Conservation (phyloP, 2,329 filamentous ascomycete genomes). For the Mariannaea sp. region DNA sequence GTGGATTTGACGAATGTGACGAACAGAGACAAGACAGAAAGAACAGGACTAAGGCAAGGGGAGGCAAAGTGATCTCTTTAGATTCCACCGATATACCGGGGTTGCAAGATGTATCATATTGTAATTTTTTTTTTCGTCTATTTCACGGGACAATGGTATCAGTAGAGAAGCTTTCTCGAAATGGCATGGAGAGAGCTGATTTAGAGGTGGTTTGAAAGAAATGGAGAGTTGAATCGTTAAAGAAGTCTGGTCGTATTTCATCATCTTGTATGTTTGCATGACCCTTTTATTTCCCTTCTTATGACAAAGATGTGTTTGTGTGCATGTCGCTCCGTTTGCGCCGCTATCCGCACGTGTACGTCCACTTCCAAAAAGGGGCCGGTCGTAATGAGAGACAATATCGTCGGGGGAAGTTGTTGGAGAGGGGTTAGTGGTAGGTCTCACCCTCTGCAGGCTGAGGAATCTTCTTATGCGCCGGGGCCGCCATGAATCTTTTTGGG, state of each 20-base stretch:
- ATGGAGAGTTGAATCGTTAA: constrained; percentile 25
- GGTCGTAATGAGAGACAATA: background rate
- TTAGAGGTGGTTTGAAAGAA: constrained; percentile 16
- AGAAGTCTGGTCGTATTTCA: constrained; percentile 16
- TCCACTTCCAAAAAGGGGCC: constrained; percentile 1
- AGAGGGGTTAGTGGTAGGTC: constrained; percentile 45
- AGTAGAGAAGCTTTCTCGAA: constrained; percentile 17
- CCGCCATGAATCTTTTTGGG: constrained; percentile 92
- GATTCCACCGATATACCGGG: constrained; percentile 9
- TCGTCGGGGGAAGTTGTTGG: no score
- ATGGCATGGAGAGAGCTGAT: constrained; percentile 1
- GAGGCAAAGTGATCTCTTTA: constrained; percentile 10
- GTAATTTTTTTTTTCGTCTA: constrained; percentile 22
- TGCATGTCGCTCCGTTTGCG: constrained; percentile 11
- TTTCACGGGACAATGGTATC: constrained; percentile 30
- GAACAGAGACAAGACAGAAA: constrained; percentile 10
- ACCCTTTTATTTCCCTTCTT: constrained; percentile 7
- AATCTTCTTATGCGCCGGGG: constrained; percentile 90
- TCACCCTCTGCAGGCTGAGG: constrained; percentile 90
- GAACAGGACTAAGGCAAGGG: constrained; percentile 11
- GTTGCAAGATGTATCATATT: constrained; percentile 36
- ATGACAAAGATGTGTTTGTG: constrained; percentile 3
- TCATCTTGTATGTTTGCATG: constrained; percentile 9
- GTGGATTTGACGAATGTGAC: constrained; percentile 17
- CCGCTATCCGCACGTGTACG: background rate